phyloP scores from a whole-genome alignment of 345 rosid genomes.

The Syzygium aromaticum region DNA sequence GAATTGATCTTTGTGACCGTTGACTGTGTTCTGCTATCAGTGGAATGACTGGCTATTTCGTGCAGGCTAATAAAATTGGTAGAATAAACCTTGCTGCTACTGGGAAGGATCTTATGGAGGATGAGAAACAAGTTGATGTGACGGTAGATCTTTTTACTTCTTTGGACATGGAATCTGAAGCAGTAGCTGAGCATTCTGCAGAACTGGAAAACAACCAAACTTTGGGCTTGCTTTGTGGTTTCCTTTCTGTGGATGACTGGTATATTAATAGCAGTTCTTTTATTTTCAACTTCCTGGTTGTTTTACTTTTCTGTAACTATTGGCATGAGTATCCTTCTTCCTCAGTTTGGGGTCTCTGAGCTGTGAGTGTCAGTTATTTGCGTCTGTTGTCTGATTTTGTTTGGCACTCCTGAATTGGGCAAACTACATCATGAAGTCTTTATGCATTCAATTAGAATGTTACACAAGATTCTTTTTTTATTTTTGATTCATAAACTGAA shows the following conservation, averaged over 20 bases:
- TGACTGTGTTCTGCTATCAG: not conserved
- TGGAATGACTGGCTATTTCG: not conserved
- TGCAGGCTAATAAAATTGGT: conserved; percentile 96
- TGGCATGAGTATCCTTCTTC: not conserved
- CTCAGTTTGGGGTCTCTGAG: not conserved
- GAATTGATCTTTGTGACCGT: not conserved
- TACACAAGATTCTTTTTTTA: not conserved
- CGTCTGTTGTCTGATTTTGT: not conserved
- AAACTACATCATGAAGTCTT: not conserved
- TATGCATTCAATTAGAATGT: not conserved
- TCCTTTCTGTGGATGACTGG: conserved; percentile 97
- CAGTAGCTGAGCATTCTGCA: conserved; percentile 60
- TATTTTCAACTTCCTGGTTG: not conserved
- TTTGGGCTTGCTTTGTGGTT: conserved; percentile 87
- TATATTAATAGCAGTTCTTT: conserved; percentile 21
- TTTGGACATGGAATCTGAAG: conserved; percentile 88
- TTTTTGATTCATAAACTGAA: not conserved
- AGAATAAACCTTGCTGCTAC: conserved; percentile 98
- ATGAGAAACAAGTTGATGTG: conserved; percentile 96
- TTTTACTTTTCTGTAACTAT: not conserved
- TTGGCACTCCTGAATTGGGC: not conserved
- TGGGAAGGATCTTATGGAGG: conserved; percentile 99
- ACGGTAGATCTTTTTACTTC: conserved; percentile 86
- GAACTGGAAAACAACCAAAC: conserved; percentile 88
- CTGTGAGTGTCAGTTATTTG: not conserved